These are phyloP conservation scores for Colletotrichum australisinense DNA, from an alignment of 2,329 filamentous ascomycete genomes.

Conservation along the genomic window DNA sequence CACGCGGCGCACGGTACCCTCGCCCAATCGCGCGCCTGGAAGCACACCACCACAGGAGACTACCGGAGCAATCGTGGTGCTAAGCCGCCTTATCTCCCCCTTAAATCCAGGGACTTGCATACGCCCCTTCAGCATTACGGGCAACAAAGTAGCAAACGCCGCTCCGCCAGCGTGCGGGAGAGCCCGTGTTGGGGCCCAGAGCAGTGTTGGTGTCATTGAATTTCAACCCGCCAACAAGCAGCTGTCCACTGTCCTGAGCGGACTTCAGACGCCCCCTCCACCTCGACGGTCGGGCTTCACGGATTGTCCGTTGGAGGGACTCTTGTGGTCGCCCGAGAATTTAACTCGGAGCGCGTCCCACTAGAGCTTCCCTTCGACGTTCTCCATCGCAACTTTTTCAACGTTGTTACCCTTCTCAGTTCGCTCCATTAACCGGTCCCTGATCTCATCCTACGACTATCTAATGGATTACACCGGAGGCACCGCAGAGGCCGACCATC, in stretches of 20 bases:
- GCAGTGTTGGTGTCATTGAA: constrained; percentile 26
- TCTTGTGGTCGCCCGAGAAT: constrained; percentile 33
- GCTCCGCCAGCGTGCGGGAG: neutral
- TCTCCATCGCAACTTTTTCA: neutral
- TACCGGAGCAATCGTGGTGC: neutral
- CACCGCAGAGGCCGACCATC: constrained; percentile 70
- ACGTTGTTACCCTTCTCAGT: constrained; percentile 44
- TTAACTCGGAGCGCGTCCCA: constrained; percentile 33
- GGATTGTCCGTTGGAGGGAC: constrained; percentile 32
- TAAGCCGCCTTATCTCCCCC: constrained; percentile 21
- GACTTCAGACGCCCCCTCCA: constrained; percentile 7
- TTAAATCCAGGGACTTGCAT: constrained; percentile 16
- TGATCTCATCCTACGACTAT: constrained; percentile 42
- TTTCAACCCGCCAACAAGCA: neutral
- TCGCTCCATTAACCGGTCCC: constrained; percentile 47
- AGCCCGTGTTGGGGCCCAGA: neutral
- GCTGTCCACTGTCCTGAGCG: neutral
- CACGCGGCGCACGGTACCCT: constrained; percentile 21
- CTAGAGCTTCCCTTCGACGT: constrained; percentile 20
- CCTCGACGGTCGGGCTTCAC: constrained; percentile 25
- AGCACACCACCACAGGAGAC: constrained; percentile 1
- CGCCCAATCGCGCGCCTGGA: neutral
- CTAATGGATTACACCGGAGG: constrained; percentile 63
- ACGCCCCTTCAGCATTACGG: neutral
- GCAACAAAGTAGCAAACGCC: neutral